phyloP scores from a whole-genome alignment of 2,329 filamentous ascomycete genomes.

The Annulohypoxylon truncatum region DNA sequence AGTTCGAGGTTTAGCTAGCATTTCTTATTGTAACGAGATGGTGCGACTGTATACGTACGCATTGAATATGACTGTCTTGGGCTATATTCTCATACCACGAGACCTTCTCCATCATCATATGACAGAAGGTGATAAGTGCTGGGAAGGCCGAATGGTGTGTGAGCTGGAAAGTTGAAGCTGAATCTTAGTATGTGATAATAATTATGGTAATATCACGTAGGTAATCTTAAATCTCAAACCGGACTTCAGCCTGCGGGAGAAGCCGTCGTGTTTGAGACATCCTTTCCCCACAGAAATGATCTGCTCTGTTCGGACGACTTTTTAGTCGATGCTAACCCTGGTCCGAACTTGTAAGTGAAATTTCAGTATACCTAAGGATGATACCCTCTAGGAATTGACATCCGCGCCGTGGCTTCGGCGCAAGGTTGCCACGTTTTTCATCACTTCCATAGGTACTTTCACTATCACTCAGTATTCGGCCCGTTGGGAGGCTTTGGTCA shows the following conservation, averaged over 20 bases:
- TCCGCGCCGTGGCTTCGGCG: conserved; percentile 27
- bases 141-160: conserved; percentile 3
- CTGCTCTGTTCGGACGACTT: conserved; percentile 27
- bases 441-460: conserved; percentile 12
- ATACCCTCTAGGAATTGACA: conserved; percentile 18
- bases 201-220: conserved; percentile 7
- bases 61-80: conserved; percentile 4
- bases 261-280: conserved; percentile 31
- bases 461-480: conserved; percentile 44
- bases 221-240: conserved; percentile 26
- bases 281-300: conserved; percentile 39
- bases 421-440: conserved; percentile 43
- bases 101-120: conserved; percentile 16
- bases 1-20: conserved; percentile 20
- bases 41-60: conserved; percentile 7
- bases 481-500: conserved; percentile 40
- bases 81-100: conserved; percentile 19
- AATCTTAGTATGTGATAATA: conserved; percentile 2
- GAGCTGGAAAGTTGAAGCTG: background rate
- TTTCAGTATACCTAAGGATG: conserved; percentile 41
- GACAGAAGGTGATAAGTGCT: conserved; percentile 18
- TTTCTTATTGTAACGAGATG: conserved; percentile 17
- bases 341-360: conserved; percentile 33
- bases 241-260: conserved; percentile 17
- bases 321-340: conserved; percentile 35